Evolutionary conservation across 163 green algal genomes (phyloP).

Genomic region (Scenedesmus sp.): DNA sequence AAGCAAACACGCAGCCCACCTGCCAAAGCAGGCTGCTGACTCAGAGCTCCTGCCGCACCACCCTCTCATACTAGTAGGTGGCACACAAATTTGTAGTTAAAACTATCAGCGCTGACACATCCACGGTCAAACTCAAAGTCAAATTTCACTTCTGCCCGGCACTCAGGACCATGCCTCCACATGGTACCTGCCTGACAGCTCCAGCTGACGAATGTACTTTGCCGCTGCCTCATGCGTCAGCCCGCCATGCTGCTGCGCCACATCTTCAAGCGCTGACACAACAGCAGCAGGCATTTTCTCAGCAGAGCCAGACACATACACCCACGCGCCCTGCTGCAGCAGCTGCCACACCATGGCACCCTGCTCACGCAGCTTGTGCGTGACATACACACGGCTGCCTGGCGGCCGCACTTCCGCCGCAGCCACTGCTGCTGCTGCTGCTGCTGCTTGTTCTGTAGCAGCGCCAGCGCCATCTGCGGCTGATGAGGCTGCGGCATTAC

Average conservation of each 20-base stretch:
- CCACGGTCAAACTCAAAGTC: not conserved
- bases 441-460: not conserved
- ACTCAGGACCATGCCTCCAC: constrained; percentile 90
- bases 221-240: constrained; percentile 61
- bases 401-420: not conserved
- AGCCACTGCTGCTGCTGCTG: not conserved
- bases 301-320: constrained; percentile 92
- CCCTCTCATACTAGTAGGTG: no score
- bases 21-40: no score
- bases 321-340: constrained; percentile 72
- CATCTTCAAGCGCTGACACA: constrained; percentile 69
- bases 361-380: constrained; percentile 80
- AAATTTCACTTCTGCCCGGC: not conserved
- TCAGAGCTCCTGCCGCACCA: no score
- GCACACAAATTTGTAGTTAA: no score
- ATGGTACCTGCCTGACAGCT: constrained; percentile 76
- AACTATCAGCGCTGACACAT: no score
- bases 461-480: not conserved
- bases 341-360: constrained; percentile 76
- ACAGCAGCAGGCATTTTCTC: constrained; percentile 93
- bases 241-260: constrained; percentile 65
- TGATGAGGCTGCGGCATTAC: not conserved
- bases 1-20: no score
- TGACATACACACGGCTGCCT: constrained; percentile 86
- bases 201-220: constrained; percentile 70